Conservation (phyloP, 352 stramenopile genomes). For the Pythium diclinum region DNA sequence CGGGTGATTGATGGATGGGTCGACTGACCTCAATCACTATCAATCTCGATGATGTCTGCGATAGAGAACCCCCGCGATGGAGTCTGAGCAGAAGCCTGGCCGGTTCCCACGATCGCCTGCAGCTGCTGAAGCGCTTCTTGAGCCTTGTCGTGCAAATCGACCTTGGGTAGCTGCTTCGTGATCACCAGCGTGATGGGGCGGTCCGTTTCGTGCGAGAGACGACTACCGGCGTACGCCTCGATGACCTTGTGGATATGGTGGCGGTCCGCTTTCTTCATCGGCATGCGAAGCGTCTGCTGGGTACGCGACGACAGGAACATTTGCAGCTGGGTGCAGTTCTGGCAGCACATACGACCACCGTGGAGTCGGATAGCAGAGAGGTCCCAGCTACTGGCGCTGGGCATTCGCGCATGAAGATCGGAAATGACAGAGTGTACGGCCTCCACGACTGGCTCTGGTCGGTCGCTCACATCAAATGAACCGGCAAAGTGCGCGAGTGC, state of each 20-base stretch:
- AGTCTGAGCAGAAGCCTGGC: neutral
- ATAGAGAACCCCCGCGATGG: neutral
- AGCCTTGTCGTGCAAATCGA: conserved; percentile 16
- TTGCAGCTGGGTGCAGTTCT: conserved; percentile 19
- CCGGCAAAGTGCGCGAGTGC: conserved; percentile 10
- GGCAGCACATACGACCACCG: conserved; percentile 9
- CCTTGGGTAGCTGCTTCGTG: conserved; percentile 13
- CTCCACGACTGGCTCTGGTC: neutral
- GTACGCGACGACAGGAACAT: conserved; percentile 13
- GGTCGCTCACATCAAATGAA: neutral
- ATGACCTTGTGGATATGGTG: conserved; percentile 23
- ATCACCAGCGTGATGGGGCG: conserved; percentile 18
- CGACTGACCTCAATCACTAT: conserved; percentile 6
- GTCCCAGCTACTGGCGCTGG: conserved; percentile 6
- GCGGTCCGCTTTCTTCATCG: conserved; percentile 11
- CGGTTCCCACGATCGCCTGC: neutral
- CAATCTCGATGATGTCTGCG: conserved; percentile 18
- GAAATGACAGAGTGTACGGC: conserved; percentile 6
- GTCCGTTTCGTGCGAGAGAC: conserved; percentile 14
- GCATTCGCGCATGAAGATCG: conserved; percentile 10
- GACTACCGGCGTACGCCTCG: conserved; percentile 12
- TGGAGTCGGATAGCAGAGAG: conserved; percentile 15
- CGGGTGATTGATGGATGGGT: neutral
- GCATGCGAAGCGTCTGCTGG: conserved; percentile 12
- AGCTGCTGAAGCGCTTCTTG: conserved; percentile 9